These are phyloP conservation scores for Rhizopogon vulgaris DNA, from an alignment of 768 basidiomycete species.

Conservation along the genomic window DNA sequence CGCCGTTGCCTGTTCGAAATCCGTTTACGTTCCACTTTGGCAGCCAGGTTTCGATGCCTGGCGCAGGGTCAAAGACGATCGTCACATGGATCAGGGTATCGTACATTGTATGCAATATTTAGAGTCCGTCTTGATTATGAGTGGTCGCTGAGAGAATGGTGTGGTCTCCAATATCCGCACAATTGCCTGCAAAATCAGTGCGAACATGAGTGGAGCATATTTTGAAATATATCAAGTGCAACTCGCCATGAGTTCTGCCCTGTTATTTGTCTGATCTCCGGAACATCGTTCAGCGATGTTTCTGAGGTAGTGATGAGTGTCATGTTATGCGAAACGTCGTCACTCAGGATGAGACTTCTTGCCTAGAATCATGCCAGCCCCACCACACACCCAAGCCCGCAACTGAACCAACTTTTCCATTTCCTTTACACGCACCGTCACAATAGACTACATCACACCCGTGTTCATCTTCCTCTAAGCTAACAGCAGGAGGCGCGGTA, in stretches of 20 bases:
- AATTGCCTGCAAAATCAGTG: conserved; percentile 56
- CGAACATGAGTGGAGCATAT: background rate
- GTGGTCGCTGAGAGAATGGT: conserved; percentile 43
- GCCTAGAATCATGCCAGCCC: conserved; percentile 65
- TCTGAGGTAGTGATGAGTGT: conserved; percentile 31
- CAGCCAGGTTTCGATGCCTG: conserved; percentile 69
- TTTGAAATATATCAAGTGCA: background rate
- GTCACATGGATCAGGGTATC: conserved; percentile 8
- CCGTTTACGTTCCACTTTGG: conserved; percentile 54
- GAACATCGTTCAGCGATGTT: conserved; percentile 81
- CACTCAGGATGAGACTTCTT: conserved; percentile 2
- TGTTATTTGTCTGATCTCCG: conserved; percentile 79
- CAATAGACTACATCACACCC: conserved; percentile 60
- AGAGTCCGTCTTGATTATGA: conserved; percentile 84
- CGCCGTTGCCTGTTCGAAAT: conserved; percentile 42
- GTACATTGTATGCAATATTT: conserved; percentile 76
- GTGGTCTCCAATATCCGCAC: conserved; percentile 73
- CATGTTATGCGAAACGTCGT: conserved; percentile 2
- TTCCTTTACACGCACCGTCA: conserved; percentile 84
- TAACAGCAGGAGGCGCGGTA: conserved; percentile 17
- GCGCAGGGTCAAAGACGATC: background rate
- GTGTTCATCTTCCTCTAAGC: conserved; percentile 16
- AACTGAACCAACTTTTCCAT: conserved; percentile 58
- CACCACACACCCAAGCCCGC: conserved; percentile 93
- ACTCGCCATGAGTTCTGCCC: conserved; percentile 79